Base-by-base conservation (phyloP, 495 filamentous ascomycete species). In the Aspergillus egyptiacus region DNA sequence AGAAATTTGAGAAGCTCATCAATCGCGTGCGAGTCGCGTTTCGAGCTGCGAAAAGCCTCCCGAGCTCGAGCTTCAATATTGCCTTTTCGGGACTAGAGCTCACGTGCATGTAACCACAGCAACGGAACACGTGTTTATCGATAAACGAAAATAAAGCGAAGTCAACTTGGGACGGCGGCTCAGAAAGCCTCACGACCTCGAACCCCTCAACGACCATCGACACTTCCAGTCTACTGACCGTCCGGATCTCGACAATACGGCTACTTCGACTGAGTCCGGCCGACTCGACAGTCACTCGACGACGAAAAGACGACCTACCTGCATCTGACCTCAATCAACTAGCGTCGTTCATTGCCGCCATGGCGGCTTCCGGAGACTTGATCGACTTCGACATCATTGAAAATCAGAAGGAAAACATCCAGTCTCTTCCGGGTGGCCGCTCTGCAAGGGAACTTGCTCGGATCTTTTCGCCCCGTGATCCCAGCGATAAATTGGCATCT, bases 311-410 rank as follows among this genome's bases (percentile, higher is more conserved):
- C 20, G 24, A 27, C 4, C 2, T 3, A 22, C 33, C 18, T 13
- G 22, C 28, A 11, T 17, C 20, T 36, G 19, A 48, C 7, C 11
- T 30, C 43, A 8, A 32, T 10, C 14, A 40, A 5, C 31, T 9
- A 35, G 20, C n/a, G n/a, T 10, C 28, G 36, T 36, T 42, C 42
- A 36, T 60, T 58, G 59, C 51, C 61, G 62, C 57, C 28, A 80
- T 80, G 77, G 67, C 74, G 59, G 69, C 59, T 43, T 61, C 75
- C 24, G 72, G 78, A 25, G 80, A 85, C 54, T 64, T 82, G 14
- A 87, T 96, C 61, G 80, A 94, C 67, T 97, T 98, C 74, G 86
- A 95, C 52, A 81, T 96, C 52, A 97, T 98, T 69, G 93, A 98
- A 64, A 78, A 76, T 34, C 90, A 96, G 60, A 98, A 98, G 68